These are phyloP conservation scores for Flaveria bidentis DNA, from an alignment of 129 eudicot species.

Conservation along the genomic window DNA sequence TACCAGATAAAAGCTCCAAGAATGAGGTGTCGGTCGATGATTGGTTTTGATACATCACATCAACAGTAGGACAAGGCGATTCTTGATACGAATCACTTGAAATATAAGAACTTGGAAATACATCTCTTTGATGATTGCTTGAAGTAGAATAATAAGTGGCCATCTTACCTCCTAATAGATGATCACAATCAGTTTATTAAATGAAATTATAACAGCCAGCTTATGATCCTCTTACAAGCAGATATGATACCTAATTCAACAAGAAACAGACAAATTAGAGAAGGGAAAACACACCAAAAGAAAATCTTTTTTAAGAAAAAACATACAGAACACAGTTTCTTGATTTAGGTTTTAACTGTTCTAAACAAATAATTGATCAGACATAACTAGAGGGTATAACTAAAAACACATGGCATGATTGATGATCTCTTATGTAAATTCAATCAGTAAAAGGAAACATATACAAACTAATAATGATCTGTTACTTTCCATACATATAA, in stretches of 20 bases:
- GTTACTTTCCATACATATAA: slow-evolving; percentile 10
- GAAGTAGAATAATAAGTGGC: slow-evolving; percentile 74
- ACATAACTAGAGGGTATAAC: slow-evolving; percentile 15
- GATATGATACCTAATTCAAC: slow-evolving; percentile 34
- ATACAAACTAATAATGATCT: slow-evolving; percentile 10
- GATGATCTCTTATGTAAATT: slow-evolving; percentile 13
- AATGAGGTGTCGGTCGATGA: slow-evolving; percentile 40
- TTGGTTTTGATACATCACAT: slow-evolving; percentile 54
- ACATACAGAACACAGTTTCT: neutral
- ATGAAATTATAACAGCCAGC: neutral
- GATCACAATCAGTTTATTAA: slow-evolving; percentile 2
- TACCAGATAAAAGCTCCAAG: slow-evolving; percentile 55
- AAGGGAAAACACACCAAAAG: neutral
- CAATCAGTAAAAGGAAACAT: neutral
- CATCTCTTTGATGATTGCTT: slow-evolving; percentile 64
- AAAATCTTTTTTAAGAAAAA: no score
- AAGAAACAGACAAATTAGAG: slow-evolving; percentile 15
- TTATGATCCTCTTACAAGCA: slow-evolving; percentile 20
- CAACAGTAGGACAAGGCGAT: slow-evolving; percentile 47
- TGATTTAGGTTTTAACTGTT: slow-evolving; percentile 12
- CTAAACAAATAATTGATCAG: neutral
- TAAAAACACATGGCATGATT: slow-evolving; percentile 29
- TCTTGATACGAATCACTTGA: slow-evolving; percentile 53
- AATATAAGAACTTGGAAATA: slow-evolving; percentile 50
- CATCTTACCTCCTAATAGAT: slow-evolving; percentile 41